These are phyloP conservation scores for Termitomyces bulborhizus DNA, from an alignment of 768 basidiomycete genomes.

Conservation along the genomic window DNA sequence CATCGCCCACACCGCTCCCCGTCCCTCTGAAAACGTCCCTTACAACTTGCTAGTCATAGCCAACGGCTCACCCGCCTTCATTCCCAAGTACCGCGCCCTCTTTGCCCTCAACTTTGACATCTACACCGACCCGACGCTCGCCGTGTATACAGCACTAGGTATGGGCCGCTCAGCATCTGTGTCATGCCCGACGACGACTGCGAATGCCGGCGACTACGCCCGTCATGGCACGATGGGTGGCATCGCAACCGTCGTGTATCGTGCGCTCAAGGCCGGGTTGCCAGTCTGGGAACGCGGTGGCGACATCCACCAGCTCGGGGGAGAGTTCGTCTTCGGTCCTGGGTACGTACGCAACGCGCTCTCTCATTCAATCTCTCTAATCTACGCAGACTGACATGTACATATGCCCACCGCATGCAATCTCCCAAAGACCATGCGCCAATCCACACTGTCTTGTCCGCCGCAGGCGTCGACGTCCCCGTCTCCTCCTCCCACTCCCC, in stretches of 20 bases:
- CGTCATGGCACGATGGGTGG: constrained; percentile 61
- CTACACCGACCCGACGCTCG: constrained; percentile 73
- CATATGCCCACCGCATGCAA: constrained; percentile 84
- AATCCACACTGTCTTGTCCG: constrained; percentile 59
- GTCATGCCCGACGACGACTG: not conserved
- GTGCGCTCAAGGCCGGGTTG: constrained; percentile 70
- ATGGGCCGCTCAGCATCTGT: constrained; percentile 39
- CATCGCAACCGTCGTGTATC: constrained; percentile 67
- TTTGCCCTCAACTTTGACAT: constrained; percentile 64
- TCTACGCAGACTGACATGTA: constrained; percentile 47
- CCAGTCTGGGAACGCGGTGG: constrained; percentile 80
- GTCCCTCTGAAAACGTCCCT: constrained; percentile 31
- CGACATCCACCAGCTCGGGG: constrained; percentile 74
- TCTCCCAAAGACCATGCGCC: constrained; percentile 68
- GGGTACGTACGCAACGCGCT: constrained; percentile 25
- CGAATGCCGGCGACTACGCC: constrained; percentile 41
- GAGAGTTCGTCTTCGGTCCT: constrained; percentile 67
- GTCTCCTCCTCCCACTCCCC: constrained; percentile 6
- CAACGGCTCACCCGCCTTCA: constrained; percentile 72
- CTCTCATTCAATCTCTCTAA: not conserved
- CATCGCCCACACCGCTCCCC: constrained; percentile 42
- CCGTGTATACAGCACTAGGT: constrained; percentile 67
- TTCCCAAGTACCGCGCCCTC: constrained; percentile 72
- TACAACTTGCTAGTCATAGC: constrained; percentile 68
- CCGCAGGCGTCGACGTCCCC: constrained; percentile 34